Base-by-base conservation (phyloP, 2,329 filamentous ascomycete species). In the Fusarium algeriense region DNA sequence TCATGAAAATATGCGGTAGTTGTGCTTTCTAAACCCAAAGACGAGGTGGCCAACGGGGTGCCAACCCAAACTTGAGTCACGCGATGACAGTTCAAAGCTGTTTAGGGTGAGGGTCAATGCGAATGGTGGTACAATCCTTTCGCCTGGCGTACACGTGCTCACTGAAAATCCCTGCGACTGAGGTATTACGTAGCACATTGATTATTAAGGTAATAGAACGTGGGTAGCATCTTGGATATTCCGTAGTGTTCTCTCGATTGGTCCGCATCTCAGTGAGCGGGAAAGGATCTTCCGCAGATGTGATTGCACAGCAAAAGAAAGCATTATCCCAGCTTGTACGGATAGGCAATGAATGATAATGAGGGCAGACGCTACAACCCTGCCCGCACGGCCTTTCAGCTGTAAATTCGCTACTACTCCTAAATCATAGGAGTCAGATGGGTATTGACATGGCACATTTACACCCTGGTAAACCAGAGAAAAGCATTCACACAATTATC, bases 251-350 rank as follows among this genome's bases (percentile, higher is more conserved):
- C 23, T 49, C 59, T 67, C 60, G 49, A 76, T 76, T 73, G 75
- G 73, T 40, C 64, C 64, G 70, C 64, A 58, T 68, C 64, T 50
- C 41, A 45, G 53, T 70, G 67, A 60, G 73, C 55, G 63, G 70
- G 41, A 65, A 46, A 64, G 40, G 41, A 57, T 64, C 64, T 73
- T 64, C 70, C 52, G 68, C 67, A 73, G 73, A 64, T 71, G 63
- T 74, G 73, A 76, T 76, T 77, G 76, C 76, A 70, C 63, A 70
- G 64, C 66, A 60, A 44, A 60, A 61, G 73, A 68, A 76, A 71
- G 71, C 74, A 71, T 75, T 69, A 76, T 78, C 75, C 76, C 62
- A 56, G 76, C 52, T 63, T 65, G 54, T 64, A 59, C 59, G 46
- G 59, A 56, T 9, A 9, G 30, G 28, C 28, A 30, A 30, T 30